Base-by-base conservation (phyloP, 2,329 filamentous ascomycete genomes). In the Penicillium sclerotigenum region DNA sequence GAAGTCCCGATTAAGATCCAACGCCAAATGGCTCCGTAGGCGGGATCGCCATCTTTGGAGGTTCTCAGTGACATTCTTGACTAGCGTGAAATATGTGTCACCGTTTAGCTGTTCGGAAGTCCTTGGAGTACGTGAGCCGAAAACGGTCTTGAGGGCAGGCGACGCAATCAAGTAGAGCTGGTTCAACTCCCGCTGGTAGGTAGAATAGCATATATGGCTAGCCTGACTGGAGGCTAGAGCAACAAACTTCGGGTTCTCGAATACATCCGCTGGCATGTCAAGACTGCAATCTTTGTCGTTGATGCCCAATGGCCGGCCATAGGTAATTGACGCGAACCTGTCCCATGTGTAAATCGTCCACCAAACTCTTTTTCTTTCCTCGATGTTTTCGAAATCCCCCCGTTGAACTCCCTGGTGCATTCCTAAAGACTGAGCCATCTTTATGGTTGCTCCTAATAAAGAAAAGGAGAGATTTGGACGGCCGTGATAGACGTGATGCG, bases 301-400 rank as follows among this genome's bases (percentile, higher is more conserved):
- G 34, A 77, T 77, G 3, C 75, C 70, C 26, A 77, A 61, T 7
- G 75, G 75, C 5, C 72, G 59, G 6, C 75, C 75, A 52, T 77
- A 77, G 0, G 72, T 74, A 11, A 75, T 73, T 6, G 73, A 75
- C 6, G 71, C 72, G 37, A 75, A 77, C 61, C 73, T 62, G 41
- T 76, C 74, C 73, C 73, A 76, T 0, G 73, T 76, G 43, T 77
- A 77, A 2, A 77, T 71, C 1, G 73, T 74, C 75, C 74, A 77
- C 73, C 73, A 77, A 0, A 75, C 68, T 16, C 75, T 58, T 57
- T 75, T 74, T 34, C 73, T 62, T 46, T 75, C 72, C 50, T 77
- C 74, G 6, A 64, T 61, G 14, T 66, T 61, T 26, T 67, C 65
- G 1, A 59, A 38, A 1, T 57, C 51, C 1, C 65, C 65, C n/a